Evolutionary conservation across 208 protist genomes (phyloP), one percentile per base, ranked within the genome.

Genomic region (Sergeia podlipaevii): DNA sequence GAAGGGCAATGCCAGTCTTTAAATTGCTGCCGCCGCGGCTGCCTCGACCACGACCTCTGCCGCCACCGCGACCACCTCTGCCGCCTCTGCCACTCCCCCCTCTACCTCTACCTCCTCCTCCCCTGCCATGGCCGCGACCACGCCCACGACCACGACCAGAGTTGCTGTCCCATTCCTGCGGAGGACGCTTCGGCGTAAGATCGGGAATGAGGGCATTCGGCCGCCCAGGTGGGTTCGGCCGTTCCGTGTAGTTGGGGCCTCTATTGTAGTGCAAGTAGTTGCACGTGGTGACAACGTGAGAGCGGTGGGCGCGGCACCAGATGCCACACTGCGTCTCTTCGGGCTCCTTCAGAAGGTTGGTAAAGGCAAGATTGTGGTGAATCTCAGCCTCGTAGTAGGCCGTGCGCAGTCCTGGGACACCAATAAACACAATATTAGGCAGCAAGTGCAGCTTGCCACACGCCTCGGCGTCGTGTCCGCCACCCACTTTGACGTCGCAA

Each of bases 361-460:
- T 74, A 23, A 89, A 45, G 2, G 55, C 85, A 21, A 87, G 32
- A 60, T 92, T 92, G 1, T 74, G 41, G 42, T 82, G 78, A 39
- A 92, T 56, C 65, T 92, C 85, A 0, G 44, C 55, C 44, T 72
- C 74, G 59, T 81, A 92, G 68, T 92, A 92, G n/a, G 70, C 85
- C 4, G 78, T 78, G 23, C 70, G 49, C 30, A 89, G 61, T 8
- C 57, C 62, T 5, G 71, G 71, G 18, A 66, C 47, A 26, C 85
- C 85, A 20, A 92, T 54, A 46, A 89, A 89, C 10, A 92, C 60
- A 37, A 89, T 75, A 30, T 72, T 54, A 1, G 85, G 78, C 18
- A 74, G 50, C 27, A 92, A 70, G 36, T 92, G 85, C 34, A 92
- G 46, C 39, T 70, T 50, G 7, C 54, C 44, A 56, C 85, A 92